phyloP scores from a whole-genome alignment of 306 rosid species.

The Hippophae rhamnoides region DNA sequence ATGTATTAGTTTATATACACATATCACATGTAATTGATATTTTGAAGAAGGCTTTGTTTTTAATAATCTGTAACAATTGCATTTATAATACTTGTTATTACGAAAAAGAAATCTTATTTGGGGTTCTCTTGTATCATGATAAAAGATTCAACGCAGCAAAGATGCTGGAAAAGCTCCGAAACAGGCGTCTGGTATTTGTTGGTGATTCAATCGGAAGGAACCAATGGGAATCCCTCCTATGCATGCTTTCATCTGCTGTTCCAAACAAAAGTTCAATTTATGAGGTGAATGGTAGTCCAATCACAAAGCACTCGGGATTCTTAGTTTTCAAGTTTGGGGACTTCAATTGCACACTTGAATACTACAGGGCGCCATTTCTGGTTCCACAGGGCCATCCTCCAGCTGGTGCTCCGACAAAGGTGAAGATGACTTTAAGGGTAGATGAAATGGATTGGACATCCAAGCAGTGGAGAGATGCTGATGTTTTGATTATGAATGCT shows the following conservation, averaged over 20 bases:
- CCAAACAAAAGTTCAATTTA: slow-evolving; percentile 43
- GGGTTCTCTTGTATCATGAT: slow-evolving; percentile 7
- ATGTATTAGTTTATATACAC: too few relatives aligned
- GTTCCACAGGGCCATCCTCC: slow-evolving; percentile 81
- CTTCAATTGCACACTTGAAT: slow-evolving; percentile 78
- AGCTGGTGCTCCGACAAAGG: slow-evolving; percentile 42
- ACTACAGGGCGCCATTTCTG: slow-evolving; percentile 76
- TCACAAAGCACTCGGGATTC: slow-evolving; percentile 71
- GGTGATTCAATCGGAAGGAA: slow-evolving; percentile 94
- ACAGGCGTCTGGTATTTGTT: slow-evolving; percentile 68
- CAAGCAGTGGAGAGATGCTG: slow-evolving; percentile 58
- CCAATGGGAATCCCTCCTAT: slow-evolving; percentile 92
- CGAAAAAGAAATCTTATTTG: slow-evolving; percentile 8
- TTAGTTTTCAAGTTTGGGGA: slow-evolving; percentile 64
- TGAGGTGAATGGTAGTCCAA: slow-evolving; percentile 72
- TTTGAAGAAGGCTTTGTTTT: too few relatives aligned
- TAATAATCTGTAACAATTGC: too few relatives aligned
- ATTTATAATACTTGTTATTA: background rate
- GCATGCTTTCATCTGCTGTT: slow-evolving; percentile 67
- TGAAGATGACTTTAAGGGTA: slow-evolving; percentile 46
- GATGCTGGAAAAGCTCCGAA: slow-evolving; percentile 59
- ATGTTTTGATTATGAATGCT: slow-evolving; percentile 68
- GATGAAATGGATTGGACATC: slow-evolving; percentile 73
- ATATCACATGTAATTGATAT: too few relatives aligned
- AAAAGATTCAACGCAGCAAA: slow-evolving; percentile 59